These are phyloP conservation scores for Sporothrix curviconia DNA, from an alignment of 2,329 filamentous ascomycete genomes.

Conservation along the genomic window DNA sequence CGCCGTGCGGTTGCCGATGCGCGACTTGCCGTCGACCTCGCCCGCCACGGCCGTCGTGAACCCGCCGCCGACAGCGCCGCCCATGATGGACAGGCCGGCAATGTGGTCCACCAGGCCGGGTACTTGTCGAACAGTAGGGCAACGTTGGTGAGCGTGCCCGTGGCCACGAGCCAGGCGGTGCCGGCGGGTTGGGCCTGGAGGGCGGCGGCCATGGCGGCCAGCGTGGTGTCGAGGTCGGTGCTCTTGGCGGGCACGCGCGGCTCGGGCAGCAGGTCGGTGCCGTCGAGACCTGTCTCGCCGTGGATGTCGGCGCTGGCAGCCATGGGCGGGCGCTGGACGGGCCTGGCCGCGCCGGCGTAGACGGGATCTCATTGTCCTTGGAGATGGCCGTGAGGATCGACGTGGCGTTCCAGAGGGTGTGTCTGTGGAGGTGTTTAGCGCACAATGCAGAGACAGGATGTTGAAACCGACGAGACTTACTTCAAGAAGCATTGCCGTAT, in stretches of 20 bases:
- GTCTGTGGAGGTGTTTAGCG: conserved; percentile 32
- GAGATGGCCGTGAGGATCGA: conserved; percentile 80
- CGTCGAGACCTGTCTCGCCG: conserved; percentile 81
- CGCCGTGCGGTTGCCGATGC: conserved; percentile 58
- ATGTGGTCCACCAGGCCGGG: conserved; percentile 67
- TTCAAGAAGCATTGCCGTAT: conserved; percentile 85
- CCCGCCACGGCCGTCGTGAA: conserved; percentile 76
- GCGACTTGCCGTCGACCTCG: conserved; percentile 49
- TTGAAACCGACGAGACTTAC: conserved; percentile 31
- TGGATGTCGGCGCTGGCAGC: conserved; percentile 79
- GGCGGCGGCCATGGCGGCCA: conserved; percentile 67
- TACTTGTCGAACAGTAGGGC: conserved; percentile 68
- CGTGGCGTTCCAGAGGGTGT: conserved; percentile 80
- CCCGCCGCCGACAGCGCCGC: conserved; percentile 72
- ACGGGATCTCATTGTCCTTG: conserved; percentile 61
- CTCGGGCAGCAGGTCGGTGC: conserved; percentile 71
- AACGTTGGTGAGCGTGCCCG: conserved; percentile 81
- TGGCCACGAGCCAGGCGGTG: conserved; percentile 82
- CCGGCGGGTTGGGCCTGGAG: conserved; percentile 58
- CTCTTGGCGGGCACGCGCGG: conserved; percentile 37
- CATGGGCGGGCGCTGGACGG: conserved; percentile 66
- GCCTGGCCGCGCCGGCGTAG: conserved; percentile 65
- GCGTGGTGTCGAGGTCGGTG: conserved; percentile 44
- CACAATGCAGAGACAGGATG: not conserved
- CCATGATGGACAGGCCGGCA: conserved; percentile 82